Conservation (phyloP, 768 basidiomycete genomes). For the Lentinus tigrinus region DNA sequence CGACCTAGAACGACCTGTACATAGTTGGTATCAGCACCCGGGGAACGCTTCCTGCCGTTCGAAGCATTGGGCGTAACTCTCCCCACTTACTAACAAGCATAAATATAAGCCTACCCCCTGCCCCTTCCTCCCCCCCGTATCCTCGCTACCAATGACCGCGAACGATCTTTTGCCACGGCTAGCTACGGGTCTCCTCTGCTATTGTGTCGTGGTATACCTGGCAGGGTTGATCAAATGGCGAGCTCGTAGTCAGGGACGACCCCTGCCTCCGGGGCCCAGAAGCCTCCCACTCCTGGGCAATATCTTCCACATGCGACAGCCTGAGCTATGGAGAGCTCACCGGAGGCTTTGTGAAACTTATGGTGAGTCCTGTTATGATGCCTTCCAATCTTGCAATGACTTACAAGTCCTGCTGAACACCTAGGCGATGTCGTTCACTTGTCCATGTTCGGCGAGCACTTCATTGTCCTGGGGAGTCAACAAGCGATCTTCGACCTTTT, state of each 20-base stretch:
- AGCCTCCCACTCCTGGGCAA: slow-evolving; percentile 9
- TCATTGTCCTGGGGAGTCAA: slow-evolving; percentile 3
- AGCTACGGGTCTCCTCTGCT: too few relatives aligned
- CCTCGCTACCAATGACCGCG: too few relatives aligned
- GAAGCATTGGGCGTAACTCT: too few relatives aligned
- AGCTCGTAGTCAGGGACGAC: neutral
- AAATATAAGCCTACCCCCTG: too few relatives aligned
- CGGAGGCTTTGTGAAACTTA: neutral
- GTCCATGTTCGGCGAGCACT: neutral
- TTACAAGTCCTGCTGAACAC: too few relatives aligned
- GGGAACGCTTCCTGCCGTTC: too few relatives aligned
- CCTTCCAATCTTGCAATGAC: too few relatives aligned
- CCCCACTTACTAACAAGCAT: too few relatives aligned
- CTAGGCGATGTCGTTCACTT: slow-evolving; percentile 12
- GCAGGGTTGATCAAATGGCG: neutral
- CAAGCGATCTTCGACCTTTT: neutral
- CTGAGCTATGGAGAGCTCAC: neutral
- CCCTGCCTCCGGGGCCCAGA: slow-evolving; percentile 7
- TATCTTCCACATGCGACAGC: neutral
- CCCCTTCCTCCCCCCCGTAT: too few relatives aligned
- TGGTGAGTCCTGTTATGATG: neutral
- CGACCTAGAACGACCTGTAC: too few relatives aligned
- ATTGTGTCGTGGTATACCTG: neutral
- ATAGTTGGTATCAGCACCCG: too few relatives aligned
- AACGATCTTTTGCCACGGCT: too few relatives aligned